Conservation (phyloP, 2,329 filamentous ascomycete genomes). For the Mycosphaerelloides madeirae region DNA sequence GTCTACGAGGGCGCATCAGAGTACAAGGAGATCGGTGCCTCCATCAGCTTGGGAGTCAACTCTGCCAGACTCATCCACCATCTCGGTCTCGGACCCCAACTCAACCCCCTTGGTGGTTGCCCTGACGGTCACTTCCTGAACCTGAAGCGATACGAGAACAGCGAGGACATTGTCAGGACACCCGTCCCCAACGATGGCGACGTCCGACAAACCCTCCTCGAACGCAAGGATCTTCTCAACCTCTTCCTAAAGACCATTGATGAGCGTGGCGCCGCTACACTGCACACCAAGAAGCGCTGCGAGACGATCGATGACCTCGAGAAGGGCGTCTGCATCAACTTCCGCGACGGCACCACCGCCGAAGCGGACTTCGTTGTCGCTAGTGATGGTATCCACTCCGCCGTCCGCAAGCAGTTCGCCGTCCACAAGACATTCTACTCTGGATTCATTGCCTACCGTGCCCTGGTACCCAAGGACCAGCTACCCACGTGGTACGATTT, state of each 20-base stretch:
- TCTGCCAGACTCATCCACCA: constrained; percentile 33
- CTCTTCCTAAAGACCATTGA: constrained; percentile 23
- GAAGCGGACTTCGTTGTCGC: constrained; percentile 18
- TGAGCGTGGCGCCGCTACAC: constrained; percentile 19
- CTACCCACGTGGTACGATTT: constrained; percentile 17
- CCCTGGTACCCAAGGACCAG: constrained; percentile 24
- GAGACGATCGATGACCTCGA: constrained; percentile 21
- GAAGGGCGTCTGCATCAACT: constrained; percentile 20
- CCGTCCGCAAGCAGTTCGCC: constrained; percentile 41
- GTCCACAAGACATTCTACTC: constrained; percentile 48
- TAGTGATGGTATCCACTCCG: constrained; percentile 23
- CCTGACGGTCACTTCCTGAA: constrained; percentile 32
- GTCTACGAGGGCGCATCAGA: constrained; percentile 35
- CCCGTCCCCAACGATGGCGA: constrained; percentile 23
- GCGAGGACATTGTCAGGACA: constrained; percentile 32
- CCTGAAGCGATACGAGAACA: constrained; percentile 35
- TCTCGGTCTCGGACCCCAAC: constrained; percentile 31
- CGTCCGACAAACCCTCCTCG: constrained; percentile 20
- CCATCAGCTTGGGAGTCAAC: constrained; percentile 35
- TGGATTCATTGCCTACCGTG: constrained; percentile 42
- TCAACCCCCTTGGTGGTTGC: constrained; percentile 29
- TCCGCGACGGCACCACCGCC: constrained; percentile 15
- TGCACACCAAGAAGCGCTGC: constrained; percentile 28
- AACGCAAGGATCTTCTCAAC: constrained; percentile 28
- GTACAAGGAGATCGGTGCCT: constrained; percentile 36